A percentile compares a stretch with the other conserved stretches of the same genome.
Evolutionary conservation across 805 yeast species (phyloP).

Genomic region (Metschnikowia henanensis): DNA sequence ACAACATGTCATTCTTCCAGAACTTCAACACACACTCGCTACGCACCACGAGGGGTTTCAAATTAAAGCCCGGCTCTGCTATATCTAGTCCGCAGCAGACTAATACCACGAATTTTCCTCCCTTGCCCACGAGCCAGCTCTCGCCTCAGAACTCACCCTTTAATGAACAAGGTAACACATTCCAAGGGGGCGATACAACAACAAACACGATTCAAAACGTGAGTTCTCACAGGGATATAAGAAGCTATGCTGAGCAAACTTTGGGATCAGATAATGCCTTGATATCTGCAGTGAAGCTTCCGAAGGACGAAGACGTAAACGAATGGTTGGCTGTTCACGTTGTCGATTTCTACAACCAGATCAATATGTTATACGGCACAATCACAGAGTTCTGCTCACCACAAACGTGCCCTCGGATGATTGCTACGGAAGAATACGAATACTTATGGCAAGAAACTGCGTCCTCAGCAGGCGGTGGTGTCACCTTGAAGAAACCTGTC

Average conservation of each 20-base stretch:
- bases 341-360: slow-evolving; percentile 95
- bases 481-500: slow-evolving; percentile 63
- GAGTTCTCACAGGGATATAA: slow-evolving; percentile 67
- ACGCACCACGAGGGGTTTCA: slow-evolving; percentile 44
- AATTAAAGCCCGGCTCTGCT: slow-evolving; percentile 40
- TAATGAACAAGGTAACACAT: slow-evolving; percentile 11
- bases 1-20: slow-evolving; percentile 39
- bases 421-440: slow-evolving; percentile 96
- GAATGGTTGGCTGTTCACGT: slow-evolving; percentile 98
- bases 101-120: slow-evolving; percentile 34
- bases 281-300: slow-evolving; percentile 90
- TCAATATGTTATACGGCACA: slow-evolving; percentile 94
- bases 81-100: slow-evolving; percentile 39
- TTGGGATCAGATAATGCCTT: slow-evolving; percentile 89
- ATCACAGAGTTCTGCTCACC: slow-evolving; percentile 97
- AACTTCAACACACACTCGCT: slow-evolving; percentile 45
- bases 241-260: slow-evolving; percentile 92
- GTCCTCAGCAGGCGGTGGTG: slow-evolving; percentile 23
- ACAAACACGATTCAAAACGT: slow-evolving; percentile 30
- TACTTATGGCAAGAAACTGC: slow-evolving; percentile 91
- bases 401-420: slow-evolving; percentile 92
- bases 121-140: slow-evolving; percentile 19
- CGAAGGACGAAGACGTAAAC: slow-evolving; percentile 85
- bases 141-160: slow-evolving; percentile 10
- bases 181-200: slow-evolving; percentile 31